A percentile compares a stretch with the other conserved stretches of the same genome.
Conservation (phyloP, 352 stramenopile genomes). For the Globisporangium barbulae region DNA sequence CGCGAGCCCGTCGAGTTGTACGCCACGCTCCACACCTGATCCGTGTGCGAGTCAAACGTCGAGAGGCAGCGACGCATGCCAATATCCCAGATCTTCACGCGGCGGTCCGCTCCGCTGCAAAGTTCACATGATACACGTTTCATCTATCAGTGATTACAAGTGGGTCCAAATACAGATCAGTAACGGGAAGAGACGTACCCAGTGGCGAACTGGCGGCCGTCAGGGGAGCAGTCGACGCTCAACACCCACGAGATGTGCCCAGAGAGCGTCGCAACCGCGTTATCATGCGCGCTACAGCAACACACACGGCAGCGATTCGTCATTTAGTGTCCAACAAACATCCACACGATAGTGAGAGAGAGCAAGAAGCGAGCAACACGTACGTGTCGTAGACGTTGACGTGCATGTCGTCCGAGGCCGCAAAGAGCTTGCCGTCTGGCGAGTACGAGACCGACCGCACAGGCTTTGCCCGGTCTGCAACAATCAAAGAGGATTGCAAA, state of each 20-base stretch:
- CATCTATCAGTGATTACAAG: not conserved
- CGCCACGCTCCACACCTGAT: conserved; percentile 91
- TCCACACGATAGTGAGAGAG: not conserved
- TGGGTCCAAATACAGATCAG: not conserved
- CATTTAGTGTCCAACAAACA: not conserved
- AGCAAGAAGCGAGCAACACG: conserved; percentile 20
- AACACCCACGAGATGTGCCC: conserved; percentile 89
- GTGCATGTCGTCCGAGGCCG: conserved; percentile 90
- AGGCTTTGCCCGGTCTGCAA: conserved; percentile 83
- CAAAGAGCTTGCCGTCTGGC: conserved; percentile 83
- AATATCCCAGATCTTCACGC: conserved; percentile 93
- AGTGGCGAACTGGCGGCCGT: conserved; percentile 84
- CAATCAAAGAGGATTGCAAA: not conserved
- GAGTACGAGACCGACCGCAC: conserved; percentile 86
- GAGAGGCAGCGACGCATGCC: conserved; percentile 84
- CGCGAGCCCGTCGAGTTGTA: conserved; percentile 85
- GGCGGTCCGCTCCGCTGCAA: conserved; percentile 74
- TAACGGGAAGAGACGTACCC: conserved; percentile 38
- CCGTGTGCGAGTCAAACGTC: conserved; percentile 88
- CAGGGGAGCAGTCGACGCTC: conserved; percentile 78
- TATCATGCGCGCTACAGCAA: conserved; percentile 51
- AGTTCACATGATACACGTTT: conserved; percentile 2
- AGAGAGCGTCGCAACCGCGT: conserved; percentile 78
- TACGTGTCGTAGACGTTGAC: conserved; percentile 92
- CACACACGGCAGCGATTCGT: not conserved